Conservation (phyloP, 805 yeast genomes). For the Candida cerambycidarum region DNA sequence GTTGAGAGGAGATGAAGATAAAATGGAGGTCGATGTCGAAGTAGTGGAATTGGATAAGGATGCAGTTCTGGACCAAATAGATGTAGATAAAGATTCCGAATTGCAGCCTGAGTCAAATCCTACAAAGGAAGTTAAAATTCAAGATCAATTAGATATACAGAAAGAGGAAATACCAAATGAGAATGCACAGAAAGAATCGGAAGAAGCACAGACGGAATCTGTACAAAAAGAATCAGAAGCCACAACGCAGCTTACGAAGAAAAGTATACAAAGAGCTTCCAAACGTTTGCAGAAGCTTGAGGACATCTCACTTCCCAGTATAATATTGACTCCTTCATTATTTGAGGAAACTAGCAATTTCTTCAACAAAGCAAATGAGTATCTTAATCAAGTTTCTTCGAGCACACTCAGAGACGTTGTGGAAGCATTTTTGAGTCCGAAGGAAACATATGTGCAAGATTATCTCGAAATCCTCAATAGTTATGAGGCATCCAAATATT, state of each 20-base stretch:
- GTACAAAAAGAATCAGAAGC: neutral
- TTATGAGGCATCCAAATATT: slow-evolving; percentile 6
- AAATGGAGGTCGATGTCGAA: neutral
- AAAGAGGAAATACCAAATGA: neutral
- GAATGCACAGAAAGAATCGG: neutral
- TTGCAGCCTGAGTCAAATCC: too few relatives aligned
- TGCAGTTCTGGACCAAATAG: too few relatives aligned
- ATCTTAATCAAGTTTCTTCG: neutral
- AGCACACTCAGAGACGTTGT: slow-evolving; percentile 6
- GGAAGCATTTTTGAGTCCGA: neutral
- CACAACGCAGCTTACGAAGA: neutral
- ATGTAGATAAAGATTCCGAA: neutral
- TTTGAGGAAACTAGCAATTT: slow-evolving; percentile 13
- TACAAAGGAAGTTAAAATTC: too few relatives aligned
- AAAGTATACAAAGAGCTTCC: slow-evolving; percentile 16
- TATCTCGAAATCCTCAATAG: slow-evolving; percentile 9
- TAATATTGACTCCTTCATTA: slow-evolving; percentile 9
- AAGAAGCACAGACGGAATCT: neutral
- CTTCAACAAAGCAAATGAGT: slow-evolving; percentile 4
- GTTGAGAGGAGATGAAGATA: neutral
- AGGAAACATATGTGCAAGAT: slow-evolving; percentile 1
- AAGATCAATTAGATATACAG: too few relatives aligned
- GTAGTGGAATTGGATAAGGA: neutral
- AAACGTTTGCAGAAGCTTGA: slow-evolving; percentile 16
- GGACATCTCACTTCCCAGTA: slow-evolving; percentile 8